Conservation (phyloP, 768 basidiomycete genomes). For the Russula sp. region DNA sequence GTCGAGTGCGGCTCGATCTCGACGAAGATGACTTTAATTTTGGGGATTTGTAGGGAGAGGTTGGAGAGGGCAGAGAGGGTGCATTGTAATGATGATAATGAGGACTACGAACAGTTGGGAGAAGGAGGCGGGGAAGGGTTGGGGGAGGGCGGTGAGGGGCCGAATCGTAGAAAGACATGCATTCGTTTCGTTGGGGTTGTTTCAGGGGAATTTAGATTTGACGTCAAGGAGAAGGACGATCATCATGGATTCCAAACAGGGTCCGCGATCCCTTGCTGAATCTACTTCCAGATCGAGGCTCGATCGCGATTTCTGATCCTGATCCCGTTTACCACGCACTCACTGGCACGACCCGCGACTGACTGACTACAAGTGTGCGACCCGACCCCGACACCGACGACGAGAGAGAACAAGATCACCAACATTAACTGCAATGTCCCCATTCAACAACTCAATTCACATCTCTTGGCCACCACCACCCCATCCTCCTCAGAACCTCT, state of each 20-base stretch:
- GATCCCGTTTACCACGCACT: background rate
- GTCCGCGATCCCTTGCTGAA: slow-evolving; percentile 2
- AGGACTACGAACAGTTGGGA: slow-evolving; percentile 22
- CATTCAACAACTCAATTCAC: slow-evolving; percentile 9
- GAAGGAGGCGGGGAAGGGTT: slow-evolving; percentile 15
- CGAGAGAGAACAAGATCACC: slow-evolving; percentile 10
- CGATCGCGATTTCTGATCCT: slow-evolving; percentile 3
- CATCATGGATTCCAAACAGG: background rate
- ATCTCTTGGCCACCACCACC: slow-evolving; percentile 9
- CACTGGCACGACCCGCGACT: too few relatives aligned
- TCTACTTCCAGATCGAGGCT: slow-evolving; percentile 8
- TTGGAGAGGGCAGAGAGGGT: background rate
- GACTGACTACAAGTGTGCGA: too few relatives aligned
- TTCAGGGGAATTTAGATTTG: too few relatives aligned
- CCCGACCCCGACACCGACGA: background rate
- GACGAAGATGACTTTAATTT: slow-evolving; percentile 3
- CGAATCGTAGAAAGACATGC: slow-evolving; percentile 4
- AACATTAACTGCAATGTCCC: slow-evolving; percentile 15
- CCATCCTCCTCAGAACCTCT: background rate
- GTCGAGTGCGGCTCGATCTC: slow-evolving; percentile 21
- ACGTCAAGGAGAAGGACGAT: too few relatives aligned
- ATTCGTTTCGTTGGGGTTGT: too few relatives aligned
- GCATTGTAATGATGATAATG: background rate
- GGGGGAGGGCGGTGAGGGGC: background rate
- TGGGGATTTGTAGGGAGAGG: slow-evolving; percentile 12